Conservation (phyloP, 2,329 filamentous ascomycete genomes). For the Colletotrichum spinosum region DNA sequence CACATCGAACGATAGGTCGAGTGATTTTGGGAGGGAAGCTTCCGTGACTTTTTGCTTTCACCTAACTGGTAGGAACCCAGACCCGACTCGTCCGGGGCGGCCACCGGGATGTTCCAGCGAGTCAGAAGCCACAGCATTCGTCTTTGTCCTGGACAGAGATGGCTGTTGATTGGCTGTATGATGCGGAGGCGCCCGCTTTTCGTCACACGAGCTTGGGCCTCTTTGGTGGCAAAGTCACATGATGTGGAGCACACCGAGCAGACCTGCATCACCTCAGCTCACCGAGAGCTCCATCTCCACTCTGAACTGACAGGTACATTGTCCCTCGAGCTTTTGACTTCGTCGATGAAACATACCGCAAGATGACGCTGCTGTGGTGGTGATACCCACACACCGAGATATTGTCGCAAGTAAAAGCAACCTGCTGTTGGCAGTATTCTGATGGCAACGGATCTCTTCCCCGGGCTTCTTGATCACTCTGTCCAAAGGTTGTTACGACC, state of each 20-base stretch:
- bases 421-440: too few relatives aligned
- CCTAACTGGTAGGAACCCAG: neutral
- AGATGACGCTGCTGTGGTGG: too few relatives aligned
- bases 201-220: slow-evolving; percentile 31
- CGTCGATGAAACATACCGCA: too few relatives aligned
- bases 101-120: slow-evolving; percentile 30
- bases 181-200: slow-evolving; percentile 20
- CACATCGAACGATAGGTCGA: slow-evolving; percentile 35
- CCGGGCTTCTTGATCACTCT: too few relatives aligned
- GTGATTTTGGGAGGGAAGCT: slow-evolving; percentile 36
- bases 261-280: neutral
- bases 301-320: slow-evolving; percentile 13
- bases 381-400: too few relatives aligned
- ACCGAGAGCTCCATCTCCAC: slow-evolving; percentile 14
- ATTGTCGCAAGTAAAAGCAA: too few relatives aligned
- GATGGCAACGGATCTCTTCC: too few relatives aligned
- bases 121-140: slow-evolving; percentile 24
- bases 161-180: slow-evolving; percentile 10
- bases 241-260: slow-evolving; percentile 34
- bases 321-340: neutral
- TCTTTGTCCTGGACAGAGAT: slow-evolving; percentile 4
- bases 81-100: slow-evolving; percentile 13
- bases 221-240: slow-evolving; percentile 27
- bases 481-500: too few relatives aligned
- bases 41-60: slow-evolving; percentile 31